Conservation (phyloP, 2,329 filamentous ascomycete species). For the Aspergillus udagawae region DNA sequence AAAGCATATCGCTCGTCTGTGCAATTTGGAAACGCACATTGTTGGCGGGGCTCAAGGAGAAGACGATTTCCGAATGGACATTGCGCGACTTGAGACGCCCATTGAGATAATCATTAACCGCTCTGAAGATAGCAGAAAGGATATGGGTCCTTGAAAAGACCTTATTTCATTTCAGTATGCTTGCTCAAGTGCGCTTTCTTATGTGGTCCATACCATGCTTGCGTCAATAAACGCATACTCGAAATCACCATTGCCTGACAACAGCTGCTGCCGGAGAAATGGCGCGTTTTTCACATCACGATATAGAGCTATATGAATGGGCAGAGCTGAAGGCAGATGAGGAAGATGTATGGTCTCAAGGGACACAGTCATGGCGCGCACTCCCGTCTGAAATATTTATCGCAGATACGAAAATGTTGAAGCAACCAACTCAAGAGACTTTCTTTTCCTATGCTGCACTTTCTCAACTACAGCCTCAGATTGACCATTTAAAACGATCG, state of each 20-base stretch:
- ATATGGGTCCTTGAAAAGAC: conserved; percentile 69
- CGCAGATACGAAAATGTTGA: not conserved
- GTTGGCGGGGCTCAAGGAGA: conserved; percentile 73
- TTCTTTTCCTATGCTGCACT: not conserved
- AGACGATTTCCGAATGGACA: conserved; percentile 84
- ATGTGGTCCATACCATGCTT: conserved; percentile 56
- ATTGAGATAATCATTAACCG: conserved; percentile 63
- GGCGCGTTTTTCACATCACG: conserved; percentile 69
- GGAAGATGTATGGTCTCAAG: conserved; percentile 69
- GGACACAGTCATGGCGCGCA: conserved; percentile 22
- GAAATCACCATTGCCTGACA: conserved; percentile 78
- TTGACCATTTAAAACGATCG: not conserved
- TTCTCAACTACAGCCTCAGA: not conserved
- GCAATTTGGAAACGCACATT: conserved; percentile 55
- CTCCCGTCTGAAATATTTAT: not conserved
- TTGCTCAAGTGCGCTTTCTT: not conserved
- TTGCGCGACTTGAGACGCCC: conserved; percentile 71
- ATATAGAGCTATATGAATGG: conserved; percentile 72
- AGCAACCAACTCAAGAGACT: not conserved
- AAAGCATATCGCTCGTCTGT: not conserved
- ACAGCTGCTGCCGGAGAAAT: conserved; percentile 75
- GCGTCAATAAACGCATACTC: conserved; percentile 95
- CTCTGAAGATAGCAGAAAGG: conserved; percentile 71
- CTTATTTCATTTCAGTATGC: conserved; percentile 37
- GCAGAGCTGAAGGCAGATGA: conserved; percentile 65